phyloP scores from a whole-genome alignment of 768 basidiomycete genomes.

The Suillus brevipes region DNA sequence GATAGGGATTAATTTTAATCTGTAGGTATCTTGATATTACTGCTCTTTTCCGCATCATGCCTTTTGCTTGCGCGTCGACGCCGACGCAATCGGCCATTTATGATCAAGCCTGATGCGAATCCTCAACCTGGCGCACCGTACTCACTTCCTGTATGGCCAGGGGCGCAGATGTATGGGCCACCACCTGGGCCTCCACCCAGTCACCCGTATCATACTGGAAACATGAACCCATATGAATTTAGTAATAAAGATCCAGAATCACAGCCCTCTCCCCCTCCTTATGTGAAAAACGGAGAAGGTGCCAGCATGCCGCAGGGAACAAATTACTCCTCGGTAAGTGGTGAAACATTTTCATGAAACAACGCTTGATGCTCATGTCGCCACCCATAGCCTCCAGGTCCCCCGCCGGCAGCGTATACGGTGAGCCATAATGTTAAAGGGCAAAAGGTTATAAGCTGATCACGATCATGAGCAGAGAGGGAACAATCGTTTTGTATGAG shows the following conservation, averaged over 20 bases:
- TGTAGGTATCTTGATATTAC: conserved; percentile 13
- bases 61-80: conserved; percentile 10
- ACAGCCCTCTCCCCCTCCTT: conserved; percentile 10
- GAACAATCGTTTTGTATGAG: neutral
- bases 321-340: conserved; percentile 21
- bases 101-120: neutral
- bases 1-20: neutral
- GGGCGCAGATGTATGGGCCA: conserved; percentile 7
- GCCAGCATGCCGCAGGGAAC: conserved; percentile 2
- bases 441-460: neutral
- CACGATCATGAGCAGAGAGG: conserved; percentile 1
- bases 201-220: neutral
- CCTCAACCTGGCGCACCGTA: neutral
- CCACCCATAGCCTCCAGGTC: conserved; percentile 11
- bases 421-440: conserved; percentile 1
- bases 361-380: neutral
- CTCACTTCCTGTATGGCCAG: conserved; percentile 14
- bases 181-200: conserved; percentile 2
- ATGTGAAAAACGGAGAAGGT: neutral
- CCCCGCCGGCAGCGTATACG: conserved; percentile 9
- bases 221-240: neutral
- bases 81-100: neutral
- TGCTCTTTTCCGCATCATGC: conserved; percentile 15
- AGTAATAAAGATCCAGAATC: neutral
- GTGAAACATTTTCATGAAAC: neutral